Percentiles rank a stretch among this genome's conserved stretches.
Evolutionary conservation across 2,329 filamentous ascomycete genomes (phyloP).

Genomic region (Hypoxylon sp.): DNA sequence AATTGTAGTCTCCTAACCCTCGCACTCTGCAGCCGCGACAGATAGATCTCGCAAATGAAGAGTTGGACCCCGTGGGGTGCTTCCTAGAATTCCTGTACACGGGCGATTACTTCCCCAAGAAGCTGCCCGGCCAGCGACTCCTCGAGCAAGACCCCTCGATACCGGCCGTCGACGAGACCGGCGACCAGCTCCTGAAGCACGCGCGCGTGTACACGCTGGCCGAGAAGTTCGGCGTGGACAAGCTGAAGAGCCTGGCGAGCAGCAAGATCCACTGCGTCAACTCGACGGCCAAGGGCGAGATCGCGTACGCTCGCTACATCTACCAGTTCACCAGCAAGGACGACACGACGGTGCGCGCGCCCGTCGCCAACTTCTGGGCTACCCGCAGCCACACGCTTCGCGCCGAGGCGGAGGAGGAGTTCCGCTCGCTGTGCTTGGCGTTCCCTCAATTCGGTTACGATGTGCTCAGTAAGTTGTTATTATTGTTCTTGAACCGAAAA

Average conservation of each 20-base stretch:
- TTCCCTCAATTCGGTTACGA: slow-evolving; percentile 94
- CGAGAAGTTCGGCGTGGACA: slow-evolving; percentile 74
- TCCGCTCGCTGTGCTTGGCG: slow-evolving; percentile 84
- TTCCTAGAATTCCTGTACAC: slow-evolving; percentile 88
- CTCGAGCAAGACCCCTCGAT: slow-evolving; percentile 74
- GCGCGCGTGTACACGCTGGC: slow-evolving; percentile 90
- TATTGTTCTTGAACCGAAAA: too few species aligned
- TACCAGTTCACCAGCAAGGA: slow-evolving; percentile 78
- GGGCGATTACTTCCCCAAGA: slow-evolving; percentile 83
- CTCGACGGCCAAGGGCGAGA: slow-evolving; percentile 87
- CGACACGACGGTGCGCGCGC: slow-evolving; percentile 78
- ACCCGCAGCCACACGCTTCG: slow-evolving; percentile 80
- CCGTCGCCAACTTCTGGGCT: slow-evolving; percentile 92
- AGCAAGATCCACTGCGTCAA: slow-evolving; percentile 93
- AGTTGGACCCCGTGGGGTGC: slow-evolving; percentile 77
- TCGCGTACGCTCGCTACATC: slow-evolving; percentile 89
- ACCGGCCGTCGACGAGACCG: slow-evolving; percentile 76
- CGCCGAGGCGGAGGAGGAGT: slow-evolving; percentile 85
- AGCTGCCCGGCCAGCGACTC: slow-evolving; percentile 67
- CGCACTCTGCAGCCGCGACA: slow-evolving; percentile 61
- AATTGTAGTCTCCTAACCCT: slow-evolving; percentile 12
- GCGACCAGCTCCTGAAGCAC: slow-evolving; percentile 85
- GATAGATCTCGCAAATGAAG: slow-evolving; percentile 73
- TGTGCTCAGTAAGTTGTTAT: slow-evolving; percentile 77
- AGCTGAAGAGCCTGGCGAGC: slow-evolving; percentile 79